These are phyloP conservation scores for Clitopilus hobsonii DNA, from an alignment of 768 basidiomycete genomes.

Conservation along the genomic window DNA sequence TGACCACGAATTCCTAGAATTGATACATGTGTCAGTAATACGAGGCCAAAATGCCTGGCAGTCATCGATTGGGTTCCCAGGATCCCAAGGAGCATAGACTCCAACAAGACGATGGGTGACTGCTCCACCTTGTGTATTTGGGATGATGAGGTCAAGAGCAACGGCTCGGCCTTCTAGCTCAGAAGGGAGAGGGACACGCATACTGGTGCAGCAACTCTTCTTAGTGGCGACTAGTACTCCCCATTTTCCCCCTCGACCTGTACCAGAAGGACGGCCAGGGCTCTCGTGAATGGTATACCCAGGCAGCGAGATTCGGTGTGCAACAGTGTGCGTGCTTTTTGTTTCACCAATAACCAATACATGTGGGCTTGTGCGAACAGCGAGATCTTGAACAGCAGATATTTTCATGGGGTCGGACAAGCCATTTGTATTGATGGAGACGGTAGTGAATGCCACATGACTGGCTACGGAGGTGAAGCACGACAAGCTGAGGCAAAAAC, in stretches of 20 bases:
- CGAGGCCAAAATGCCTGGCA: constrained; percentile 9
- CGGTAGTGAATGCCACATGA: too few relatives aligned
- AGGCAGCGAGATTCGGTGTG: neutral
- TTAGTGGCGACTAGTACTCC: constrained; percentile 8
- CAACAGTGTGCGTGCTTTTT: neutral
- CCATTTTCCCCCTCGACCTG: constrained; percentile 8
- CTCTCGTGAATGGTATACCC: neutral
- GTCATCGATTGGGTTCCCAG: constrained; percentile 9
- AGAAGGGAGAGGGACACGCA: neutral
- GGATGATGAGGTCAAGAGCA: constrained; percentile 15
- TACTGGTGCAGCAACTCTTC: constrained; percentile 4
- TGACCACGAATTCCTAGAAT: constrained; percentile 10
- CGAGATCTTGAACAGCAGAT: too few relatives aligned
- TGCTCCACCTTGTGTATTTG: constrained; percentile 7
- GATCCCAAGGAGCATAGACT: constrained; percentile 23
- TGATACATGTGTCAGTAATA: constrained; percentile 3
- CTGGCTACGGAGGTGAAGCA: too few relatives aligned
- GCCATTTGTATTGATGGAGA: too few relatives aligned
- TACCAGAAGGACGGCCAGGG: neutral
- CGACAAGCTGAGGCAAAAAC: too few relatives aligned
- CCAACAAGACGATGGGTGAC: constrained; percentile 18
- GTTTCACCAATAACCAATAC: neutral
- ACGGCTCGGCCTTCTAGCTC: constrained; percentile 14
- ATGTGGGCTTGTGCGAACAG: too few relatives aligned
- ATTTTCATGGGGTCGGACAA: too few relatives aligned